Percentiles rank a stretch among this genome's conserved stretches.
These are phyloP conservation scores for Exophiala calicioides DNA, from an alignment of 2,329 filamentous ascomycete species.

Conservation along the genomic window DNA sequence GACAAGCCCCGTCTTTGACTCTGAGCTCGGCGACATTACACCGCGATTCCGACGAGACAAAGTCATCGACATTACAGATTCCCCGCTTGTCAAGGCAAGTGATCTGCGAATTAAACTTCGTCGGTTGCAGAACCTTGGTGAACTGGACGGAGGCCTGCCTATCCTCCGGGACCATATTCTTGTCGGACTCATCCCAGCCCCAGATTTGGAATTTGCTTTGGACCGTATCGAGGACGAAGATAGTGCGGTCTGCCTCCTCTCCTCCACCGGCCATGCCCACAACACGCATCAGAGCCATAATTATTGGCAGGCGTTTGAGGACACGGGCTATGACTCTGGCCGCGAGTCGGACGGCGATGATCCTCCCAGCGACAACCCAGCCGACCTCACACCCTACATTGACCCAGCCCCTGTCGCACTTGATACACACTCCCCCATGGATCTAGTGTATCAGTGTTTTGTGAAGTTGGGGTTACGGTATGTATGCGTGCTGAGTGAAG, in stretches of 20 bases:
- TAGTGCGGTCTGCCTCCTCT: constrained; percentile 76
- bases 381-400: constrained; percentile 87
- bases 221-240: constrained; percentile 74
- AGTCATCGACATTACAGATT: constrained; percentile 83
- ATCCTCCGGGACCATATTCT: constrained; percentile 77
- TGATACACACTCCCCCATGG: constrained; percentile 87
- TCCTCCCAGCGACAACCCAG: constrained; percentile 61
- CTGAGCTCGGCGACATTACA: constrained; percentile 83
- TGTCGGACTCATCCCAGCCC: constrained; percentile 88
- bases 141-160: constrained; percentile 88
- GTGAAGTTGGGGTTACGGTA: constrained; percentile 90
- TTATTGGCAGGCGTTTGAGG: constrained; percentile 24
- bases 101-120: constrained; percentile 80
- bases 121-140: constrained; percentile 77
- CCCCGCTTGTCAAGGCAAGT: constrained; percentile 74
- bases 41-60: constrained; percentile 72
- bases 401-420: constrained; percentile 87
- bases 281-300: constrained; percentile 33
- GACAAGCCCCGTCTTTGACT: constrained; percentile 85
- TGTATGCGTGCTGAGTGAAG: constrained; percentile 83
- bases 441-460: constrained; percentile 95
- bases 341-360: constrained; percentile 62
- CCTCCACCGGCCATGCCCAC: constrained; percentile 56
- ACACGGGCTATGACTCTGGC: constrained; percentile 48
- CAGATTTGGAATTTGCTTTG: constrained; percentile 88